These are phyloP conservation scores for Passalora sequoiae DNA, from an alignment of 2,329 filamentous ascomycete species.

Conservation along the genomic window DNA sequence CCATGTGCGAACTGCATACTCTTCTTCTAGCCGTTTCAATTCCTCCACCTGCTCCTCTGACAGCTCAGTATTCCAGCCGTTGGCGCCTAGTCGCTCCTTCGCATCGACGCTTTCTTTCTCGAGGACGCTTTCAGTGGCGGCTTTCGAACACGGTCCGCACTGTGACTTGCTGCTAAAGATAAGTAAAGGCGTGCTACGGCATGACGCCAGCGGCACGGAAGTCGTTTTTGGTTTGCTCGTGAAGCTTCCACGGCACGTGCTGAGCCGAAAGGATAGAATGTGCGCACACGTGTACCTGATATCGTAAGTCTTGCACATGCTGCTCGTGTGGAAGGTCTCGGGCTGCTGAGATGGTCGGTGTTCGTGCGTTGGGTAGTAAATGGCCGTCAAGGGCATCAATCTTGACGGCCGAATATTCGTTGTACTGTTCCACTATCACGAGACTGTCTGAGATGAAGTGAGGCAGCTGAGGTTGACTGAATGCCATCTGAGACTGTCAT, in stretches of 20 bases:
- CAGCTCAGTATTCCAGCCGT: background rate
- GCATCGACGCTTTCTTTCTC: background rate
- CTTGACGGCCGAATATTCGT: constrained; percentile 11
- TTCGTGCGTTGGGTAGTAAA: too few relatives aligned
- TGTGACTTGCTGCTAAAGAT: constrained; percentile 18
- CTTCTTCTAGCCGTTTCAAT: constrained; percentile 4
- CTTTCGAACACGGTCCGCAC: constrained; percentile 18
- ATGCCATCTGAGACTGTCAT: too few relatives aligned
- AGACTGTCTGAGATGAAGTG: too few relatives aligned
- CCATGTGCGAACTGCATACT: constrained; percentile 8
- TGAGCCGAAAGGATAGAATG: constrained; percentile 26
- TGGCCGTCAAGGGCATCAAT: constrained; percentile 12
- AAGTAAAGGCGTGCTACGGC: constrained; percentile 1
- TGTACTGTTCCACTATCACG: constrained; percentile 8
- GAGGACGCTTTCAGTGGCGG: background rate
- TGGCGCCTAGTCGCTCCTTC: background rate
- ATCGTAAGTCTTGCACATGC: constrained; percentile 37
- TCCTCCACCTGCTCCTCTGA: background rate
- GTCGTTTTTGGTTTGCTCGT: constrained; percentile 11
- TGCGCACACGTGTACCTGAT: constrained; percentile 35
- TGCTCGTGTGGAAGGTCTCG: too few relatives aligned
- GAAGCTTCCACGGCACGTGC: constrained; percentile 34
- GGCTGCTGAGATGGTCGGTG: too few relatives aligned
- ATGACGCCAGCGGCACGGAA: background rate
- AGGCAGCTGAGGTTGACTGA: too few relatives aligned